Percentiles rank a stretch among this genome's conserved stretches.
These are phyloP conservation scores for Dunaliella primolecta DNA, from an alignment of 139 green algal species.

Conservation along the genomic window DNA sequence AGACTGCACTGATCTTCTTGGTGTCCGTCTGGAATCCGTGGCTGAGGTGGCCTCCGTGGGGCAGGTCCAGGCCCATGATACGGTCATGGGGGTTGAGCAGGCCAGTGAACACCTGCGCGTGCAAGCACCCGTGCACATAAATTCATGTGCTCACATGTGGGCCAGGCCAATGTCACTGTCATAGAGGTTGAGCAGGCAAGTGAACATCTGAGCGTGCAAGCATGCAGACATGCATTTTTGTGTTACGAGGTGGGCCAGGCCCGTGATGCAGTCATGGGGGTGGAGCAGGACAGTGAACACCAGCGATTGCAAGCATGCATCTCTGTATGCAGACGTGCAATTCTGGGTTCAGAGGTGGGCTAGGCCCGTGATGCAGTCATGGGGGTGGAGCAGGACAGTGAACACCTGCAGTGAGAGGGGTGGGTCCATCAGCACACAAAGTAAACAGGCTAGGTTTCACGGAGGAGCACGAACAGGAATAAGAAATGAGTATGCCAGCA, in stretches of 20 bases:
- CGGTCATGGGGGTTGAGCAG: constrained; percentile 95
- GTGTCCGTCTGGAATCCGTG: constrained; percentile 97
- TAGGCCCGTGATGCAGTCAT: constrained; percentile 97
- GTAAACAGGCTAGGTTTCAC: no score
- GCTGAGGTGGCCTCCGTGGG: constrained; percentile 94
- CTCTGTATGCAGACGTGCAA: no score
- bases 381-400: constrained; percentile 92
- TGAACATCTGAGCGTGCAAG: constrained; percentile 94
- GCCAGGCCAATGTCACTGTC: constrained; percentile 95
- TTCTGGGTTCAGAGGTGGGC: no score
- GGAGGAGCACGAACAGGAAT: no score
- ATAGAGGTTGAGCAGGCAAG: constrained; percentile 91
- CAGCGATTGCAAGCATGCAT: no score
- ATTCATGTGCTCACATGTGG: no score
- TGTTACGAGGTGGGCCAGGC: no score
- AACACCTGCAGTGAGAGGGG: no score
- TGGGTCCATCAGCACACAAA: no score
- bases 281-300: constrained; percentile 97
- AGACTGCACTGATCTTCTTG: constrained; percentile 97
- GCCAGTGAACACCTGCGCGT: constrained; percentile 94
- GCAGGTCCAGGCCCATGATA: constrained; percentile 98
- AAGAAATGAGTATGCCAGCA: no score
- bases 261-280: constrained; percentile 98
- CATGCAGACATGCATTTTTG: no score
- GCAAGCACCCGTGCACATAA: no score